These are phyloP conservation scores for Naganishia sp. DNA, from an alignment of 1,284 basidiomycete species.

Conservation along the genomic window DNA sequence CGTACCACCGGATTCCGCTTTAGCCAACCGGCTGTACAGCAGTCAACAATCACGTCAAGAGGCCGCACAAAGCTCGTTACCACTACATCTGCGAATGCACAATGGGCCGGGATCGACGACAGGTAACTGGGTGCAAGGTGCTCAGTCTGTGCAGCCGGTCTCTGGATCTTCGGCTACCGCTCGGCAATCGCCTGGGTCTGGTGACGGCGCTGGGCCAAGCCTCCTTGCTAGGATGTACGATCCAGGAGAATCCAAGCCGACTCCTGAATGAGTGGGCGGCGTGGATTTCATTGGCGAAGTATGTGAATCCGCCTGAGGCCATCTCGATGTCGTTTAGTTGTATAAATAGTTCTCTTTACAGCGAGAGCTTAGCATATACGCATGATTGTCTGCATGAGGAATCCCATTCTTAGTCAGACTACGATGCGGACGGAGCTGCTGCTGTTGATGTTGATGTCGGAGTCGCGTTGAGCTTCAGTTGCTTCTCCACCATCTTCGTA, in stretches of 20 bases:
- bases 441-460: slow-evolving; percentile 20
- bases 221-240: slow-evolving; percentile 12
- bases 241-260: slow-evolving; percentile 14
- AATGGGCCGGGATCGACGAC: background rate
- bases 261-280: background rate
- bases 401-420: no score
- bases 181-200: background rate
- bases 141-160: background rate
- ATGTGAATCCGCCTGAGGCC: no score
- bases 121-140: slow-evolving; percentile 1
- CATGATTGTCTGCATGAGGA: no score
- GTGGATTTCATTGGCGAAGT: no score
- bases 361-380: no score
- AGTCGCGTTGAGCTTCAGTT: slow-evolving; percentile 18
- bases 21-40: slow-evolving; percentile 1
- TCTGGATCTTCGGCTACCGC: background rate
- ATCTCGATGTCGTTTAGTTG: background rate
- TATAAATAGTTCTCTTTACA: background rate
- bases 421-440: slow-evolving; percentile 5
- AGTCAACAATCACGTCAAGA: slow-evolving; percentile 2
- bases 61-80: background rate
- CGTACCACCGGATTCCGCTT: background rate
- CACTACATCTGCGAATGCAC: slow-evolving; percentile 15
- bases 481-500: slow-evolving; percentile 22
- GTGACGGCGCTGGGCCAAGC: background rate